A percentile compares a stretch with the other conserved stretches of the same genome.
Evolutionary conservation across 805 yeast species (phyloP).

Genomic region (Wickerhamiella allomyrinae): DNA sequence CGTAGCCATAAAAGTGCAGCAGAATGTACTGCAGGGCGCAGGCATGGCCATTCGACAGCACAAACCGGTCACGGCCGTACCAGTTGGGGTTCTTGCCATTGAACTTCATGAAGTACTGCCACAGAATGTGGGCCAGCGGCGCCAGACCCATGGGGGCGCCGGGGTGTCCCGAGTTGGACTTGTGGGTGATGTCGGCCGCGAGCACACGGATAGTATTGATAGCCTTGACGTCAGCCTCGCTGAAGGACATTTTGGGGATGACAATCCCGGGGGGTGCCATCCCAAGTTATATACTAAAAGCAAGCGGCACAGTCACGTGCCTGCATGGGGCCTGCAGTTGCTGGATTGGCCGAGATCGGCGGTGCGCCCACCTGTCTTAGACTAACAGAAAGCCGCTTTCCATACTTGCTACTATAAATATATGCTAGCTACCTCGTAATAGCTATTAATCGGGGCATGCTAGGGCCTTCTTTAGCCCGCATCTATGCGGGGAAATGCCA

Average conservation of each 20-base stretch:
- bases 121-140: constrained; percentile 81
- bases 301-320: constrained; percentile 1
- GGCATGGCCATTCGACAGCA: constrained; percentile 92
- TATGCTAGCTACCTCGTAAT: no score
- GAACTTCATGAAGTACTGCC: constrained; percentile 59
- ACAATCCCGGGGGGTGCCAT: background rate
- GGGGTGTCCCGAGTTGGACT: constrained; percentile 95
- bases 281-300: background rate
- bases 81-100: constrained; percentile 86
- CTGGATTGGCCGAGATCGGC: background rate
- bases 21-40: constrained; percentile 77
- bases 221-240: constrained; percentile 58
- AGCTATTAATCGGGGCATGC: no score
- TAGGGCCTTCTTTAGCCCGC: no score
- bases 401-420: no score
- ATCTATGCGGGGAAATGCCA: no score
- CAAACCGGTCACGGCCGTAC: constrained; percentile 92
- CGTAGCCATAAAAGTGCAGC: constrained; percentile 77
- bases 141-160: constrained; percentile 99
- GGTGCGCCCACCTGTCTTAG: no score
- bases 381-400: no score
- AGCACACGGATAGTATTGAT: constrained; percentile 79
- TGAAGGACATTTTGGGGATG: constrained; percentile 20
- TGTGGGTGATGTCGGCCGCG: constrained; percentile 72
- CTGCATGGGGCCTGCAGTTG: background rate